Conservation (phyloP, 768 basidiomycete genomes). For the Boletus vermiculosoides region DNA sequence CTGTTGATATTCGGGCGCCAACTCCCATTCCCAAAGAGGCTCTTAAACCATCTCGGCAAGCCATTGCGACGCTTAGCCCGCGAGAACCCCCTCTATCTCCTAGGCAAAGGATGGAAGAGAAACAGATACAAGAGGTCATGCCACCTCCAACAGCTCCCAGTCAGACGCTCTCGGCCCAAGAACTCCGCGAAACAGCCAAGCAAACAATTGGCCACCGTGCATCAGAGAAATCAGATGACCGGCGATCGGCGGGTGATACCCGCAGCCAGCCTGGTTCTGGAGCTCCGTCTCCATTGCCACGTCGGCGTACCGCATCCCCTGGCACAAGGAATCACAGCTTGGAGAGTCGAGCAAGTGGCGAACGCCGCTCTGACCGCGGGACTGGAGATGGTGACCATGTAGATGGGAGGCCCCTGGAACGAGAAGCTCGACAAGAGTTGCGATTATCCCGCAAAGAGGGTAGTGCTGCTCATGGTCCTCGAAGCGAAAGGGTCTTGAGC, state of each 20-base stretch:
- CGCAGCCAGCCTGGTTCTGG: slow-evolving; percentile 52
- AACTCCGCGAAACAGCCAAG: slow-evolving; percentile 77
- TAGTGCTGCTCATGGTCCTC: slow-evolving; percentile 51
- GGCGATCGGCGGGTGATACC: slow-evolving; percentile 33
- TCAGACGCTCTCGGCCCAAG: slow-evolving; percentile 75
- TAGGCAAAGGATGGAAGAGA: slow-evolving; percentile 43
- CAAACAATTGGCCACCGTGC: slow-evolving; percentile 49
- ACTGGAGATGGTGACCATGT: slow-evolving; percentile 41
- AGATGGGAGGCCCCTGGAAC: slow-evolving; percentile 56
- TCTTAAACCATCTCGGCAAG: slow-evolving; percentile 18
- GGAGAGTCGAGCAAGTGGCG: slow-evolving; percentile 72
- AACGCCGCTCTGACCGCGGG: slow-evolving; percentile 56
- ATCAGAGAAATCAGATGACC: slow-evolving; percentile 43
- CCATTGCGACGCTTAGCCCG: slow-evolving; percentile 18
- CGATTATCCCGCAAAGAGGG: slow-evolving; percentile 43
- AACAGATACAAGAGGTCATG: slow-evolving; percentile 49
- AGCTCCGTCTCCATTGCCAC: slow-evolving; percentile 52
- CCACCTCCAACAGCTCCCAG: slow-evolving; percentile 78
- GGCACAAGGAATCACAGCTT: slow-evolving; percentile 63
- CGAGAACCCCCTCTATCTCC: slow-evolving; percentile 41
- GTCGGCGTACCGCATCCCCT: slow-evolving; percentile 65
- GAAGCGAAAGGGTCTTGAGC: slow-evolving; percentile 47
- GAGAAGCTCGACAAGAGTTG: slow-evolving; percentile 46
- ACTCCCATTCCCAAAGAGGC: slow-evolving; percentile 18
- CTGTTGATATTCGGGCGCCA: slow-evolving; percentile 18